phyloP scores from a whole-genome alignment of 177 flowering plant species.

The Vitis hybrid region DNA sequence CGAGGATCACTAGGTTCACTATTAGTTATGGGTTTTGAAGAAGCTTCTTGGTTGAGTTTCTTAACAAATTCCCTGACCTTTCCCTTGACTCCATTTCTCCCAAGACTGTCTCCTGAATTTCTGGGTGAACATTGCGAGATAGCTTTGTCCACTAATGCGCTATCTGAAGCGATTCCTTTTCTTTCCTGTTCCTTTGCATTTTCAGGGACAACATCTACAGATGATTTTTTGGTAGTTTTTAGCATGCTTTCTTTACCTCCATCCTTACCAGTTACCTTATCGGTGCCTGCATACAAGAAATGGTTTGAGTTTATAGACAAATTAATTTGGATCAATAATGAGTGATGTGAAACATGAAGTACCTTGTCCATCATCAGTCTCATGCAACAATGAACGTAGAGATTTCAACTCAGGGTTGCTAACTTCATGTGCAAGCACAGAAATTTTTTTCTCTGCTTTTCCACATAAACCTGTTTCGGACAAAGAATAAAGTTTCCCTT shows the following conservation, averaged over 20 bases:
- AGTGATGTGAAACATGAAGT: slow-evolving; percentile 5
- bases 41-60: slow-evolving; percentile 65
- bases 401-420: slow-evolving; percentile 23
- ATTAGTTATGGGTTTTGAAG: slow-evolving; percentile 28
- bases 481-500: slow-evolving; percentile 15
- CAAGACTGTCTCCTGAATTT: slow-evolving; percentile 26
- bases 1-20: slow-evolving; percentile 18
- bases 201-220: slow-evolving; percentile 14
- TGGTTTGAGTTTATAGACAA: neutral
- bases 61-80: slow-evolving; percentile 76
- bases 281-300: slow-evolving; percentile 26
- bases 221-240: slow-evolving; percentile 18
- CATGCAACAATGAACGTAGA: slow-evolving; percentile 19
- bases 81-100: slow-evolving; percentile 43
- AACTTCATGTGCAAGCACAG: slow-evolving; percentile 10
- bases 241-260: slow-evolving; percentile 23
- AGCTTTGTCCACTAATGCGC: slow-evolving; percentile 21
- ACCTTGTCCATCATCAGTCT: slow-evolving; percentile 38
- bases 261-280: slow-evolving; percentile 13
- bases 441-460: slow-evolving; percentile 14
- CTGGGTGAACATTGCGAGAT: slow-evolving; percentile 20
- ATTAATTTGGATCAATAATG: neutral
- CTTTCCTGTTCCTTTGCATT: slow-evolving; percentile 30
- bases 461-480: slow-evolving; percentile 9
- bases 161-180: slow-evolving; percentile 16